phyloP scores from a whole-genome alignment of 1,139 yeast species.

The Saccharomyces hybrid region DNA sequence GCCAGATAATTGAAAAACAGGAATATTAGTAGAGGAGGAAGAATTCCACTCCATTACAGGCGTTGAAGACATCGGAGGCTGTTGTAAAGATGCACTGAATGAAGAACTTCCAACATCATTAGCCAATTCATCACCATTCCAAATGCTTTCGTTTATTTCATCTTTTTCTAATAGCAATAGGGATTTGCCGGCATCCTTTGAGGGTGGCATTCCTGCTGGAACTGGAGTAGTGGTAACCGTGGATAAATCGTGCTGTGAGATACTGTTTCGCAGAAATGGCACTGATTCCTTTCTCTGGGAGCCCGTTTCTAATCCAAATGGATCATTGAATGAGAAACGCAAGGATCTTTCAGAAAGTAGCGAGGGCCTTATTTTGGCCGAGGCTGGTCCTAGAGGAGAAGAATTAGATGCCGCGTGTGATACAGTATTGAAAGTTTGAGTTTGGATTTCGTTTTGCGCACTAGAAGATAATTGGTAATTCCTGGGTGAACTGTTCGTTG shows the following conservation, averaged over 20 bases:
- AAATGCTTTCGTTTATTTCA: slow-evolving; percentile 38
- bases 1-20: background rate
- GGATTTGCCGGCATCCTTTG: slow-evolving; percentile 44
- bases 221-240: slow-evolving; percentile 25
- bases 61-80: slow-evolving; percentile 28
- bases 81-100: slow-evolving; percentile 18
- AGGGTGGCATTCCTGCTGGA: slow-evolving; percentile 1
- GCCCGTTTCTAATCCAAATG: slow-evolving; percentile 37
- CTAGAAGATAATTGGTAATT: slow-evolving; percentile 7
- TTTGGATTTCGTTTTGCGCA: background rate
- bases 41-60: slow-evolving; percentile 28
- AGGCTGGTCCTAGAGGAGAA: background rate
- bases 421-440: background rate
- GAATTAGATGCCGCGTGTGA: background rate
- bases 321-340: slow-evolving; percentile 53
- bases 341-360: background rate
- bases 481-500: background rate
- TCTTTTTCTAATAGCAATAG: slow-evolving; percentile 50
- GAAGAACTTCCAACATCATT: background rate
- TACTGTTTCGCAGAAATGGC: background rate
- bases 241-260: slow-evolving; percentile 10
- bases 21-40: slow-evolving; percentile 7
- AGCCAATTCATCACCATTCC: slow-evolving; percentile 38
- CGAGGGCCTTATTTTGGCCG: background rate
- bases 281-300: slow-evolving; percentile 9